phyloP scores from a whole-genome alignment of 352 stramenopile genomes.

The Pythium insidiosum region DNA sequence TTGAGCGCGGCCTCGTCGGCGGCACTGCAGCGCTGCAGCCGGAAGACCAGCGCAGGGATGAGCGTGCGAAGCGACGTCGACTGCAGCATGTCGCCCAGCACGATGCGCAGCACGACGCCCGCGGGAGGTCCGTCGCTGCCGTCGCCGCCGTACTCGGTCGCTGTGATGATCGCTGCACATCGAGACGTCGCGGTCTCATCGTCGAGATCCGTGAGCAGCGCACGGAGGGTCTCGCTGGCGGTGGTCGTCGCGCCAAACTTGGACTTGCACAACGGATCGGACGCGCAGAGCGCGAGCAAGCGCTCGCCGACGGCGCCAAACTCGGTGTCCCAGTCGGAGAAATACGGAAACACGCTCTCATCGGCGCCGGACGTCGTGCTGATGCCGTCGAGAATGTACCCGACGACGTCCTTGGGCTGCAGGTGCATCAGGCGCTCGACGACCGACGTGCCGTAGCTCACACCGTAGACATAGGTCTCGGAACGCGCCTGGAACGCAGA shows the following conservation, averaged over 20 bases:
- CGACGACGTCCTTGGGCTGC: neutral
- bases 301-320: constrained; percentile 2
- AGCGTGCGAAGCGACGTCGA: constrained; percentile 8
- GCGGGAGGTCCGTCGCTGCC: too few relatives aligned
- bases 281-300: constrained; percentile 2
- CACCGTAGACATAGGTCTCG: constrained; percentile 12
- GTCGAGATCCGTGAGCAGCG: neutral
- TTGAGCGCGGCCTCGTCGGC: constrained; percentile 9
- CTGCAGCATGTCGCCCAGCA: too few relatives aligned
- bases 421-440: constrained; percentile 17
- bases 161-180: too few relatives aligned
- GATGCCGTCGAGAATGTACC: constrained; percentile 14
- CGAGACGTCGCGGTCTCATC: too few relatives aligned
- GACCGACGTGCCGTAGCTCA: constrained; percentile 4
- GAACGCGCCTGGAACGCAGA: neutral
- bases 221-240: neutral
- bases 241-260: neutral
- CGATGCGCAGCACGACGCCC: too few relatives aligned
- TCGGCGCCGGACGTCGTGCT: constrained; percentile 4
- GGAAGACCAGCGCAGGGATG: constrained; percentile 18
- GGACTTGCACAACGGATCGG: neutral
- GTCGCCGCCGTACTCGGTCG: too few relatives aligned
- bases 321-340: constrained; percentile 4
- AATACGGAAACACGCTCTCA: too few relatives aligned
- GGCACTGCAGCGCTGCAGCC: constrained; percentile 13